These are phyloP conservation scores for grape (Vitis vinifera) DNA, from an alignment of 164 flowering plant species.

Conservation along the genomic window DNA sequence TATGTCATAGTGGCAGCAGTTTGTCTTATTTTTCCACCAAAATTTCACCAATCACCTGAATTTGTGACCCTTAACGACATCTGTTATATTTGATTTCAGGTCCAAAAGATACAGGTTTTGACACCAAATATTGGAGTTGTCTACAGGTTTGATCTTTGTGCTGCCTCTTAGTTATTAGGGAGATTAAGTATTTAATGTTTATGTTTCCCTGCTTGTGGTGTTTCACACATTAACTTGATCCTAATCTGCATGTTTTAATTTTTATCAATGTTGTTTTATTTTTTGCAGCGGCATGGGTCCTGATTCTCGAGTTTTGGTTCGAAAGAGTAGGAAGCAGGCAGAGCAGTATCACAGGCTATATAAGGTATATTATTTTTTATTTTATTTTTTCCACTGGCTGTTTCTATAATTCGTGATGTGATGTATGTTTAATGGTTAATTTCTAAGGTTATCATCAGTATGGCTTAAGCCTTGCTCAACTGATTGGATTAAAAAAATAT, in stretches of 20 bases:
- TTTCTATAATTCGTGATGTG: too few species aligned
- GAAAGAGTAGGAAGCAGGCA: constrained; percentile 97
- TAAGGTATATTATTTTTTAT: constrained; percentile 44
- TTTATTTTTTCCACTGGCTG: not conserved
- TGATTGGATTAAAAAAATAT: too few species aligned
- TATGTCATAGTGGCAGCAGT: not conserved
- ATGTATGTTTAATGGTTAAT: too few species aligned
- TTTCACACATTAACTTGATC: too few species aligned
- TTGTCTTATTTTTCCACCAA: not conserved
- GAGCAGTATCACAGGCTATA: constrained; percentile 81
- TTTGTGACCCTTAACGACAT: not conserved
- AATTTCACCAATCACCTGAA: not conserved
- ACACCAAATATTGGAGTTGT: constrained; percentile 98
- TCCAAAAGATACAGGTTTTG: constrained; percentile 84
- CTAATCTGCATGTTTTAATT: not conserved
- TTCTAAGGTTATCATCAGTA: too few species aligned
- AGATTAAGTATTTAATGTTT: too few species aligned
- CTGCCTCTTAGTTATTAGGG: not conserved
- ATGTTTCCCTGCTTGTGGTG: too few species aligned
- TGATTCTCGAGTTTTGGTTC: constrained; percentile 87
- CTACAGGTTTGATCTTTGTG: constrained; percentile 62
- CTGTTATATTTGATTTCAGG: constrained; percentile 42
- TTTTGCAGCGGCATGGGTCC: constrained; percentile 98
- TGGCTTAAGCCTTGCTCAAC: too few species aligned
- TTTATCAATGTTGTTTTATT: not conserved